Base-by-base conservation (phyloP, 345 rosid species). In the Arabis hirsuta region DNA sequence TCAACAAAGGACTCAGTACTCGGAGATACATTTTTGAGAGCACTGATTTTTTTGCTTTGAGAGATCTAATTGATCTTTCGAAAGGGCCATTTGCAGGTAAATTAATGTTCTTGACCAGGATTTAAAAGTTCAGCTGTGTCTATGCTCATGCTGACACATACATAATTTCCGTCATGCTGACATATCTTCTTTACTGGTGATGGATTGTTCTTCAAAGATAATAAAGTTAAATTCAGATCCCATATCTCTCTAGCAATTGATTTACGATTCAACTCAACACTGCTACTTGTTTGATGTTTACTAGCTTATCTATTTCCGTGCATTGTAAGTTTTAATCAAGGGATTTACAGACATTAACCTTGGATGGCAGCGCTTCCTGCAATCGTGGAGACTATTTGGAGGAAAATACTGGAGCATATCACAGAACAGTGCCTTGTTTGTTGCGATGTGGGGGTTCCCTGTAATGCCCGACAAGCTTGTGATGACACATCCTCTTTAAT, bases 81-180 rank as follows among this genome's bases (percentile, higher is more conserved):
- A 95, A 86, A 83, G 98, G 99, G 65, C 88, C 97, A 60, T 95
- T 92, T 82, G 89, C 99, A 88, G 97, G 99, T 93, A 61, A 68
- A 55, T 68, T 56, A 80, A 63, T 62, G 55, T 55, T 46, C 22
- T 55, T 62, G 39, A 54, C 47, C 53, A 54, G 38, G 22, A 7
- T 55, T 41, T 36, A 12, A 51, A 51, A 8, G 38, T 39, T 53
- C 22, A 48, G 7, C 11, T 19, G 22, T 58, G 52, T 27, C 29
- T 62, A 43, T 43, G 13, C 44, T 55, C 71, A 54, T 59, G 9
- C 36, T 29, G 34, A 55, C 19, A 26, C 13, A 44, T 55, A 12
- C 4, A 43, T 12, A 56, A 16, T 29, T 9, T 1, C 9, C 14
- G 16, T 12, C 55, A 53, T 73, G 29, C 58, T 47, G 39, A n/a